Conservation (phyloP, 2,329 filamentous ascomycete species). For the Seiridium unicorne region DNA sequence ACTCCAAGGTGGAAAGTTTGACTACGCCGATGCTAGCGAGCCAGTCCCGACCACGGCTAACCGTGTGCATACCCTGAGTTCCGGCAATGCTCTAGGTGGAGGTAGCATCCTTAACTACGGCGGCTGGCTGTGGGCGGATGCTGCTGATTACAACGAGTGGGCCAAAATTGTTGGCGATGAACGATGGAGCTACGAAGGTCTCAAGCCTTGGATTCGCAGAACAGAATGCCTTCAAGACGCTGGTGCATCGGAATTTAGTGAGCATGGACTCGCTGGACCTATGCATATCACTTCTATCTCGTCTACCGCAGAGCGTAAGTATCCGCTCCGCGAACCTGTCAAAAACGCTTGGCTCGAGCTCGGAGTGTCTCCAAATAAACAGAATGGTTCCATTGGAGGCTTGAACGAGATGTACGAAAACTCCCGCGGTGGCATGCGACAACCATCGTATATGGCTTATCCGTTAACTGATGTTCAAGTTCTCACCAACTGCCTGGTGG, state of each 20-base stretch:
- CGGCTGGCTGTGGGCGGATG: slow-evolving; percentile 23
- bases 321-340: slow-evolving; percentile 34
- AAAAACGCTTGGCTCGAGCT: slow-evolving; percentile 38
- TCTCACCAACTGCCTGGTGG: slow-evolving; percentile 16
- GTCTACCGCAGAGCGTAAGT: slow-evolving; percentile 28
- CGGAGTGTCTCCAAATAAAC: slow-evolving; percentile 28
- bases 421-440: slow-evolving; percentile 14
- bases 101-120: slow-evolving; percentile 24
- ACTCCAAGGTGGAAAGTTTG: slow-evolving; percentile 19
- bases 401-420: slow-evolving; percentile 28
- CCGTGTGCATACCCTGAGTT: slow-evolving; percentile 16
- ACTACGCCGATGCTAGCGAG: slow-evolving; percentile 20
- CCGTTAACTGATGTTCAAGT: slow-evolving; percentile 16
- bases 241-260: slow-evolving; percentile 29
- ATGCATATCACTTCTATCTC: slow-evolving; percentile 28
- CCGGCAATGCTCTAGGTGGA: slow-evolving; percentile 23
- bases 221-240: slow-evolving; percentile 29
- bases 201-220: slow-evolving; percentile 44
- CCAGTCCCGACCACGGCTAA: slow-evolving; percentile 14
- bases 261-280: slow-evolving; percentile 37
- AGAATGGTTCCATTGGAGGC: slow-evolving; percentile 27
- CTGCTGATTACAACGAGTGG: slow-evolving; percentile 24
- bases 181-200: slow-evolving; percentile 42
- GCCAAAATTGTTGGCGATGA: slow-evolving; percentile 18
- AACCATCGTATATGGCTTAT: slow-evolving; percentile 18